Conservation (phyloP, 345 rosid species). For the Erucastrum elatum region DNA sequence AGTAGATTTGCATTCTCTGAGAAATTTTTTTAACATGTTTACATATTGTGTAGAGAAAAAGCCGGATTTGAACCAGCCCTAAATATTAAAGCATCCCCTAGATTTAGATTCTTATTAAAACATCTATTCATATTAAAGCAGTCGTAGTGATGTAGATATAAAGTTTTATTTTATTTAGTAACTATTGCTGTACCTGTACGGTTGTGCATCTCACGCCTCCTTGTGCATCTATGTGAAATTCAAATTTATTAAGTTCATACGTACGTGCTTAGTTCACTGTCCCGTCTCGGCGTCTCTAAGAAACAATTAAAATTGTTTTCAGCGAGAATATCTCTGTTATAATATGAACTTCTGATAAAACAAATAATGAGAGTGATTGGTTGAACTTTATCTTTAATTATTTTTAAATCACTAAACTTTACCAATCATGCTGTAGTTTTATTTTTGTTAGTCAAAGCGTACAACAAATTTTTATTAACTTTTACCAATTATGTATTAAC, state of each 20-base stretch:
- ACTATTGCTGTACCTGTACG: background rate
- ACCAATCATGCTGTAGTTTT: too few species aligned
- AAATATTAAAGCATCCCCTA: background rate
- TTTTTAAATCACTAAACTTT: too few species aligned
- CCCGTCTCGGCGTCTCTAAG: conserved; percentile 3
- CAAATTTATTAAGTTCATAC: background rate
- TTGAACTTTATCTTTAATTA: too few species aligned
- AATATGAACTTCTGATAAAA: background rate
- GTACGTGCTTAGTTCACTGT: conserved; percentile 27
- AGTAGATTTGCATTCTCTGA: too few species aligned
- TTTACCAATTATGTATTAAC: too few species aligned
- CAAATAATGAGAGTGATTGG: too few species aligned
- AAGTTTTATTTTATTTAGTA: too few species aligned
- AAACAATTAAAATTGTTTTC: background rate
- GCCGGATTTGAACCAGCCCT: background rate
- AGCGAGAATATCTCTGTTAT: background rate
- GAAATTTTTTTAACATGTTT: too few species aligned
- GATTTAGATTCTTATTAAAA: background rate
- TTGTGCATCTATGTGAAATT: background rate
- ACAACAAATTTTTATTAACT: too few species aligned
- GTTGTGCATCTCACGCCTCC: background rate
- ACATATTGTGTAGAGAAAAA: background rate
- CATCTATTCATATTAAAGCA: too few species aligned
- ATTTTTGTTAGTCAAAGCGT: too few species aligned
- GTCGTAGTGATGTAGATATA: too few species aligned